These are phyloP conservation scores for Sclerotinia subarctica DNA, from an alignment of 2,329 filamentous ascomycete genomes.

Conservation along the genomic window DNA sequence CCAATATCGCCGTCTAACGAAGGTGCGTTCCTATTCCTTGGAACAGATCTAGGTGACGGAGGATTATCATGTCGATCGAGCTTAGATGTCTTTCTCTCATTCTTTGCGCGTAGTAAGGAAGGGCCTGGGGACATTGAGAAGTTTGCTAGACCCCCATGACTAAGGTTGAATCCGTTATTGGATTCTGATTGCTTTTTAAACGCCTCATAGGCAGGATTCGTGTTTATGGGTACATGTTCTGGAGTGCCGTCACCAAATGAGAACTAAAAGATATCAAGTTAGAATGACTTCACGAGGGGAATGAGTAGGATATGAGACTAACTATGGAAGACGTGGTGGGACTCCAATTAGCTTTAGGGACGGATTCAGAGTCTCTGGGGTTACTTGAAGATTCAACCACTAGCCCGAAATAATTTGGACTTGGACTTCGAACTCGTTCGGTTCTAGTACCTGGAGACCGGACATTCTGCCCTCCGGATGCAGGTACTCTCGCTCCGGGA, in stretches of 20 bases:
- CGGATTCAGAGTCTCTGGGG: conserved; percentile 59
- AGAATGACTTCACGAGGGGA: not conserved
- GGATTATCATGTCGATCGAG: conserved; percentile 28
- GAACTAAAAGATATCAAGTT: conserved; percentile 39
- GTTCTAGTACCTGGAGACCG: conserved; percentile 31
- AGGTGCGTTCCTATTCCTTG: conserved; percentile 24
- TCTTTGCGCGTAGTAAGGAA: conserved; percentile 24
- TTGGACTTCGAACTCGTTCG: conserved; percentile 48
- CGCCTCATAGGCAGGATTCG: conserved; percentile 78
- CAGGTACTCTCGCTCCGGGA: conserved; percentile 27
- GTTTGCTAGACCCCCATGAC: conserved; percentile 44
- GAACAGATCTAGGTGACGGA: conserved; percentile 29
- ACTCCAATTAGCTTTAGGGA: conserved; percentile 72
- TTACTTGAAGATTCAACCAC: conserved; percentile 60
- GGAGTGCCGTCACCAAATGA: conserved; percentile 68
- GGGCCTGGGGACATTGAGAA: conserved; percentile 42
- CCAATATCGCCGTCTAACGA: conserved; percentile 42
- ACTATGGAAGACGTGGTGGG: conserved; percentile 63
- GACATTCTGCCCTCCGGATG: conserved; percentile 34
- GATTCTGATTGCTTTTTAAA: conserved; percentile 72
- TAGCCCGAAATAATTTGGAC: conserved; percentile 86
- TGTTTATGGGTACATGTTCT: conserved; percentile 66
- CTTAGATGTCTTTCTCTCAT: conserved; percentile 30
- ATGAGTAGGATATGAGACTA: not conserved
- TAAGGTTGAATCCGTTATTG: conserved; percentile 52